Base-by-base conservation (phyloP, 2,329 filamentous ascomycete species). In the Thyridium curvatum region DNA sequence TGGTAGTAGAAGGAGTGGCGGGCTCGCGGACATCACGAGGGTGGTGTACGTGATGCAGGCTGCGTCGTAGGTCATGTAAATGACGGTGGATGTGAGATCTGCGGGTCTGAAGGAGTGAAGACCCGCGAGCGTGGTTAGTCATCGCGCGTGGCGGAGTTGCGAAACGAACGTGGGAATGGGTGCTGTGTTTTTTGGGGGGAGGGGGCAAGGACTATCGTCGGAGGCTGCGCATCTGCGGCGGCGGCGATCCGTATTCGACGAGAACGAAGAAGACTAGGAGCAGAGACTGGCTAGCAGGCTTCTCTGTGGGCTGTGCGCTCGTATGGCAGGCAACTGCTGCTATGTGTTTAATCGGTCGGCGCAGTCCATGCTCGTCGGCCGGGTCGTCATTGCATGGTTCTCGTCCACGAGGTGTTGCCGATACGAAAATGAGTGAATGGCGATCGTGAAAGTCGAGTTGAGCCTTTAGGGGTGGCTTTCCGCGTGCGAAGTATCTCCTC, bases 81-180 rank as follows among this genome's bases (percentile, higher is more conserved):
- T 60, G 58, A 52, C 55, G 54, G 43, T 54, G 47, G 45, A 52
- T 41, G 40, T 58, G 49, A 49, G 42, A 52, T 41, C 49, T 48
- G 52, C 60, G 65, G 60, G 64, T 56, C 66, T 69, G 66, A 66
- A 63, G 52, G 60, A 70, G 65, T 68, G 66, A 67, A 66, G 66
- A 59, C 62, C 62, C 64, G 56, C 56, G 60, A 49, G 52, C 56
- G 54, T 61, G 58, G 58, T 65, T 62, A 56, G 62, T 64, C 66
- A 70, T 71, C 46, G 59, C 60, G 61, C 51, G 59, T 60, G 61
- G 55, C 57, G 64, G 61, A 49, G 46, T 48, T 45, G 40, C 40
- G 39, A 45, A 46, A 52, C 35, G 48, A 49, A 46, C 39, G 48
- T 49, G 18, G 39, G 32, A 41, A 44, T 36, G 46, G 48, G 47